Evolutionary conservation across 768 basidiomycete genomes (phyloP), one percentile per base, ranked within the genome.

Genomic region (Sporobolomyces pararoseus): DNA sequence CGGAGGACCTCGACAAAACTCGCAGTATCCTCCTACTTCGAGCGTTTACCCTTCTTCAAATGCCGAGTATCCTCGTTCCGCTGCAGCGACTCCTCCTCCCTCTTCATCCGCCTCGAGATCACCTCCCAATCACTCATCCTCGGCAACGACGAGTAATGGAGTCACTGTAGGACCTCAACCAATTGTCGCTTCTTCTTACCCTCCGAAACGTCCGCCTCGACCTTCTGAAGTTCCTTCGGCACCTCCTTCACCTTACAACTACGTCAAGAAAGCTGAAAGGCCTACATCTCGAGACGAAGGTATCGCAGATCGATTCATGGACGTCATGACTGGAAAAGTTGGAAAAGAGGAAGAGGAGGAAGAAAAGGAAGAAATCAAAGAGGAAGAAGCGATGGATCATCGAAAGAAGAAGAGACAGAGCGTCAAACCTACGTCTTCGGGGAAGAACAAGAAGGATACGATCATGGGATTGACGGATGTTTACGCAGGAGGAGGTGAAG

Each of bases 391-490:
- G 9, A 17, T 17, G 19, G 58, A 47, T 27, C 0, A 32, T 4
- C 2, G 16, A 59, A 54, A n/a, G 46, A 54, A 34, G 44, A 60
- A 70, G 32, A 42, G 68, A 10, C 50, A 59, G 51, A 70, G 68
- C 59, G 7, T 39, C 13, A 55, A 57, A 34, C 44, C 29, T 1
- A 17, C 37, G 31, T 4, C 5, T 23, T 10, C 39, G 54, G 47
- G 55, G 29, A 68, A 54, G 68, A 70, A 35, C 37, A 73, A 69
- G 62, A 73, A 69, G 54, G 72, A 73, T 57, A 73, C 72, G 51
- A 54, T 73, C 29, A 32, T 66, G n/a, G 61, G 68, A 2, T 49
- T 73, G 27, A 52, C 72, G 12, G 64, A 66, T 7, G 72, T 50
- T 19, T 73, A 73, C 35, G 72, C 47, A 0, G 68, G 68, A n/a